Conservation (phyloP, 2,329 filamentous ascomycete genomes). For the Monascus ruber region DNA sequence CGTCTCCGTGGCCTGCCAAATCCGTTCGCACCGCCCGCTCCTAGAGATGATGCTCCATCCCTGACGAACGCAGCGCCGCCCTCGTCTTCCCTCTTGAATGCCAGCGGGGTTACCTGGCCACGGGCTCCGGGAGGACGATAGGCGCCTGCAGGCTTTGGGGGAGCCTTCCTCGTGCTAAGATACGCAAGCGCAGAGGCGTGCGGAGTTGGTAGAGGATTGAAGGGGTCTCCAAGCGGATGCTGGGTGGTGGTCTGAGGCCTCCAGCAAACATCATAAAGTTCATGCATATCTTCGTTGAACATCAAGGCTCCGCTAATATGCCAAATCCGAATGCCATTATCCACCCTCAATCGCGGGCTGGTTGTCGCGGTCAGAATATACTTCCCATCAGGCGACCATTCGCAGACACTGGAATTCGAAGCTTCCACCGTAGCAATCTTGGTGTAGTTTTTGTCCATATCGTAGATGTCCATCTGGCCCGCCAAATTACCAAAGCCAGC, state of each 20-base stretch:
- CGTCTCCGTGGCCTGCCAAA: constrained; percentile 65
- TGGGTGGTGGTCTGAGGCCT: constrained; percentile 58
- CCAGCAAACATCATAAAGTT: constrained; percentile 87
- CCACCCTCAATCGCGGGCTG: constrained; percentile 84
- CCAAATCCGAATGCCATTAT: constrained; percentile 94
- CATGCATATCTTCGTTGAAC: constrained; percentile 91
- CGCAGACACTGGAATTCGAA: constrained; percentile 88
- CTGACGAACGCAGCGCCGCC: constrained; percentile 80
- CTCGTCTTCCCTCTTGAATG: constrained; percentile 96
- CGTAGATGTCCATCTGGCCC: constrained; percentile 95
- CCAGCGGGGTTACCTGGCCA: constrained; percentile 74
- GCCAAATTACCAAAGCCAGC: constrained; percentile 96
- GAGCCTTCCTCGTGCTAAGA: constrained; percentile 78
- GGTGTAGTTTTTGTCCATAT: constrained; percentile 82
- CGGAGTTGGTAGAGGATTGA: constrained; percentile 62
- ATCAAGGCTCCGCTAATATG: constrained; percentile 79
- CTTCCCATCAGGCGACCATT: constrained; percentile 93
- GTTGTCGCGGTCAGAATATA: constrained; percentile 97
- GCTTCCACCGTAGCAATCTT: constrained; percentile 93
- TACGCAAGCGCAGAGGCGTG: constrained; percentile 76
- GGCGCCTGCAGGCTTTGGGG: constrained; percentile 91
- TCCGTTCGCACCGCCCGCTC: constrained; percentile 53
- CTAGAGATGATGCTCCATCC: constrained; percentile 61
- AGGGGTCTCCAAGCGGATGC: constrained; percentile 56
- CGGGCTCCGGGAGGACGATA: constrained; percentile 92